Evolutionary conservation across 257 asterid genomes (phyloP).

Genomic region (Anisodus acutangulus): DNA sequence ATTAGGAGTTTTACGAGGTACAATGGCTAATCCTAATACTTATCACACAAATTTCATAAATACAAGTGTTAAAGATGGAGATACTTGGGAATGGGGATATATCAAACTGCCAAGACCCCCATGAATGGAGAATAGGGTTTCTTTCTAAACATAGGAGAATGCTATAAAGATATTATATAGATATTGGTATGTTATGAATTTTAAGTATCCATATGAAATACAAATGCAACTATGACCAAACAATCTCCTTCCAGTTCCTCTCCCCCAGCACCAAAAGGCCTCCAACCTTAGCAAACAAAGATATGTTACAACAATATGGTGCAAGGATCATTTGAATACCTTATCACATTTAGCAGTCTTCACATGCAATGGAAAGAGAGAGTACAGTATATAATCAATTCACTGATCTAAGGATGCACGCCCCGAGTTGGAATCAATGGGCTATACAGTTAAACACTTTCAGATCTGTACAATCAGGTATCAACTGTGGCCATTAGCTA

Average conservation of each 20-base stretch:
- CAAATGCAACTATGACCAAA: neutral
- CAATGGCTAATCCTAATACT: no score
- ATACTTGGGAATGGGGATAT: no score
- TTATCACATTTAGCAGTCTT: neutral
- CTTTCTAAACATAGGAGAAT: neutral
- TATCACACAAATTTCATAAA: no score
- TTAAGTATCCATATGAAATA: neutral
- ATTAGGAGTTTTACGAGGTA: no score
- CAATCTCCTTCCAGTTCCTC: conserved; percentile 15
- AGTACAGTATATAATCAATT: neutral
- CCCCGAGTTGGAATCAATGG: neutral
- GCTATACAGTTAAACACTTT: neutral
- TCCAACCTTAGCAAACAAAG: conserved; percentile 11
- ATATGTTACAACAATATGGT: neutral
- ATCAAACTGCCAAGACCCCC: neutral
- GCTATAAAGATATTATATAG: neutral
- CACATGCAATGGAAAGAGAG: neutral
- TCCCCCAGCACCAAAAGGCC: neutral
- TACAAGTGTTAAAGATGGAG: no score
- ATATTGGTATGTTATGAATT: neutral
- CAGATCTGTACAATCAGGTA: conserved; percentile 18
- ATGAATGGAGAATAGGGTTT: neutral
- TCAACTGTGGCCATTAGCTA: conserved; percentile 57
- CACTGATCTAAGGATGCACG: neutral
- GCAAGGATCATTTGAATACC: neutral